Percentiles rank a stretch among this genome's conserved stretches.
phyloP scores from a whole-genome alignment of 371 early-diverging fungal species.

The Phascolomyces articulosus region DNA sequence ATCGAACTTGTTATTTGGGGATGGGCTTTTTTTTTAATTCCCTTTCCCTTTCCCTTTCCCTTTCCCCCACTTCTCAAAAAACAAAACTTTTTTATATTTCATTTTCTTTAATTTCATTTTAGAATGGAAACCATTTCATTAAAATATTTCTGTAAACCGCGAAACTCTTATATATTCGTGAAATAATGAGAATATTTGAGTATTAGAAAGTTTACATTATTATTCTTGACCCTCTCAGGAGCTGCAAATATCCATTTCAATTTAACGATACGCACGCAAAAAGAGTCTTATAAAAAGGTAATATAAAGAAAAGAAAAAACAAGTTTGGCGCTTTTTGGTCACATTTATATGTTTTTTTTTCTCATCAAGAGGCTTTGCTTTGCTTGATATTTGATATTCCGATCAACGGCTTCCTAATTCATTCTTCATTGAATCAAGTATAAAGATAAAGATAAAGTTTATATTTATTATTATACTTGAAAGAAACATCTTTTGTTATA shows the following conservation, averaged over 20 bases:
- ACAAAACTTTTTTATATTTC: background rate
- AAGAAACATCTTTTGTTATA: no score
- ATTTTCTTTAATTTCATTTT: background rate
- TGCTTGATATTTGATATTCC: no score
- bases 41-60: no score
- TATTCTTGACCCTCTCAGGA: conserved; percentile 2
- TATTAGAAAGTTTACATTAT: conserved; percentile 3
- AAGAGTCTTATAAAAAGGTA: background rate
- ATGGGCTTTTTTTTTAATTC: no score
- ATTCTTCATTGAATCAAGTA: no score
- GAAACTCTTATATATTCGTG: background rate
- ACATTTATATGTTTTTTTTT: background rate
- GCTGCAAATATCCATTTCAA: conserved; percentile 6
- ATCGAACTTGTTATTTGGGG: no score
- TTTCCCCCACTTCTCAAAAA: no score
- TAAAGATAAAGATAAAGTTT: no score
- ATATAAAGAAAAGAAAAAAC: background rate
- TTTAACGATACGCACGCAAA: conserved; percentile 7
- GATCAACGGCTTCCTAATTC: no score
- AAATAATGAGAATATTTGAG: background rate
- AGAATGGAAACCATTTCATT: no score
- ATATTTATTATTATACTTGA: no score
- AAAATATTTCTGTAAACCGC: conserved; percentile 3
- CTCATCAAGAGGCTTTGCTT: background rate
- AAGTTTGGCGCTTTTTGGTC: background rate